phyloP scores from a whole-genome alignment of 805 yeast genomes.

The Komagataella kurtzmanii region DNA sequence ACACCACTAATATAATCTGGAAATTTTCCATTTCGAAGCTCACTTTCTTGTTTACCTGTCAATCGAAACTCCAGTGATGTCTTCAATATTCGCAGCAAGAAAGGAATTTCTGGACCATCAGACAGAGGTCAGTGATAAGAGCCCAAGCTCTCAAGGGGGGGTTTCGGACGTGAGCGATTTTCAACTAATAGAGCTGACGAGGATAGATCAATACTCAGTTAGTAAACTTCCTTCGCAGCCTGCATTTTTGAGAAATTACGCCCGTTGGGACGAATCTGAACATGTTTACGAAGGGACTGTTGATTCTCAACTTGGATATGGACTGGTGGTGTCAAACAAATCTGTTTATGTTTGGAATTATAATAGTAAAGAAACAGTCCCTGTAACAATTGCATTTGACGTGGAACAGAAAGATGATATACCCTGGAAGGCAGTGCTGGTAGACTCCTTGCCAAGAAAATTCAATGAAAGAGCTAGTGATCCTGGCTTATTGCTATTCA shows the following conservation, averaged over 20 bases:
- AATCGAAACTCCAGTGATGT: background rate
- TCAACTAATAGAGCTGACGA: slow-evolving; percentile 32
- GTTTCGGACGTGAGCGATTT: background rate
- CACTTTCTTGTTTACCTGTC: background rate
- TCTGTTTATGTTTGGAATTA: slow-evolving; percentile 59
- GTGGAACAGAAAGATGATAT: slow-evolving; percentile 15
- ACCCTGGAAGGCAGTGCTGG: slow-evolving; percentile 41
- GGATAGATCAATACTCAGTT: slow-evolving; percentile 44
- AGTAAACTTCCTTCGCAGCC: slow-evolving; percentile 46
- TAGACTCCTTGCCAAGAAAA: slow-evolving; percentile 32
- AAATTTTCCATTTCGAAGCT: background rate
- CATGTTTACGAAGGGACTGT: slow-evolving; percentile 13
- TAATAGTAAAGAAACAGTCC: slow-evolving; percentile 43
- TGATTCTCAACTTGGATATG: slow-evolving; percentile 16
- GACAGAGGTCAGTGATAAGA: background rate
- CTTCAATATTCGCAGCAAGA: slow-evolving; percentile 1
- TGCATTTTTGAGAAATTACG: slow-evolving; percentile 13
- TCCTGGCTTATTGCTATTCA: slow-evolving; percentile 64
- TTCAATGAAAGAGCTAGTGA: slow-evolving; percentile 27
- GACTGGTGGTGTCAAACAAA: slow-evolving; percentile 25
- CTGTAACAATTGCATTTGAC: slow-evolving; percentile 43
- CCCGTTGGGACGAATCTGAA: slow-evolving; percentile 4
- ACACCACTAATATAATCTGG: background rate
- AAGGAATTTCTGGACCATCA: background rate
- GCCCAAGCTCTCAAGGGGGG: background rate